Evolutionary conservation across 164 flowering plant genomes (phyloP), one percentile per base, ranked within the genome.

Genomic region (Annona cherimola): DNA sequence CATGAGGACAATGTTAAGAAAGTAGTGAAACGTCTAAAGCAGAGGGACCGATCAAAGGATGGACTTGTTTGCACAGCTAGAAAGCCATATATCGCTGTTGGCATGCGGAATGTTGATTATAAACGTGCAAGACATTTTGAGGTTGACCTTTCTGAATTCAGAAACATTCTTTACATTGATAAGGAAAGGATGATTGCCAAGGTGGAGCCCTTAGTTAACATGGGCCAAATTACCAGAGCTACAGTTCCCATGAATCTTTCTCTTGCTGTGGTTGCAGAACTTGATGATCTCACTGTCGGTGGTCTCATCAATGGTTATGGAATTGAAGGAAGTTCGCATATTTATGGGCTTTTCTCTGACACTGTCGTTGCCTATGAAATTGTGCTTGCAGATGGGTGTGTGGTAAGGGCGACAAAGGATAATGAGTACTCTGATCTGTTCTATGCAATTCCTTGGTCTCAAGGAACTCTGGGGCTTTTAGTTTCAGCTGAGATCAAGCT

Each of bases 251-350:
- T 96, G 98, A 96, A 96, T 76, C 90, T 96, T 43, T 43, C 99
- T 71, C 94, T 92, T 60, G 98, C 98, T 5, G 99, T 96, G 54
- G 99, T 96, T 77, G 98, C 98, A 12, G 99, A 93, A 83, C 95
- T 96, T 61, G 99, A 96, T 80, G 99, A 96, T 84, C 92, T 96
- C 64, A 96, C 98, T 68, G 99, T 96, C 76, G 99, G 98, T 63
- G 99, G 98, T 50, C 97, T 96, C 71, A 93, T 93, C 76, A 96
- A 96, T 78, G 99, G 99, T n/a, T 93, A 96, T 76, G 99, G 99
- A 4, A 96, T 96, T 73, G 99, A 93, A 81, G 99, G 99, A 74
- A 96, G 98, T 84, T 93, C 99, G 63, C 99, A 96, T 76, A 42
- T 93, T 4, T 93, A 91, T 79, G 99, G 99, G 40, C 84, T 96